These are phyloP conservation scores for Wickerhamiella siamensis DNA, from an alignment of 805 yeast genomes.

Conservation along the genomic window DNA sequence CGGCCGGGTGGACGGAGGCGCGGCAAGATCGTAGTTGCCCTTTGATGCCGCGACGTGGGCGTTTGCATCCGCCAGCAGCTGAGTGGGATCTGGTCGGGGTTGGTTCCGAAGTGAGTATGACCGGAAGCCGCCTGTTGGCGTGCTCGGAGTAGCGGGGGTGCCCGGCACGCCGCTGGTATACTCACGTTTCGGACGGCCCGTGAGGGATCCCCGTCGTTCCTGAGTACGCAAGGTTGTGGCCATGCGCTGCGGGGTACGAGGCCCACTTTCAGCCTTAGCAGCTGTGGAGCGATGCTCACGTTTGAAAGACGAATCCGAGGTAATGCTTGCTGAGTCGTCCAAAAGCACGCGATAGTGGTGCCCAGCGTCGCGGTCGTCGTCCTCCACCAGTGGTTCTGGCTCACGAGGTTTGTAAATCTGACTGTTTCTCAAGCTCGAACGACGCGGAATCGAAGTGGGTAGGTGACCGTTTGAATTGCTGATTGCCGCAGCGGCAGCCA, in stretches of 20 bases:
- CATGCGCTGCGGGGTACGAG: slow-evolving; percentile 2
- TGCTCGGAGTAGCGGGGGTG: slow-evolving; percentile 4
- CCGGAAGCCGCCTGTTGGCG: slow-evolving; percentile 10
- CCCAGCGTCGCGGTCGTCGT: background rate
- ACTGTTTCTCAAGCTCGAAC: background rate
- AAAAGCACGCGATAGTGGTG: slow-evolving; percentile 10
- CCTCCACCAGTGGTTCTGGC: background rate
- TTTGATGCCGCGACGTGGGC: background rate
- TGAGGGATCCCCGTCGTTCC: background rate
- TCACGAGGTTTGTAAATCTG: background rate
- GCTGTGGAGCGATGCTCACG: slow-evolving; percentile 7
- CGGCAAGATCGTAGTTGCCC: too few species aligned
- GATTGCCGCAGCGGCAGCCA: background rate
- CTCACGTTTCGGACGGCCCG: background rate
- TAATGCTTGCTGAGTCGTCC: slow-evolving; percentile 13
- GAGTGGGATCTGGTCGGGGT: slow-evolving; percentile 12
- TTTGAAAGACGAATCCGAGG: slow-evolving; percentile 15
- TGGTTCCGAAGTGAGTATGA: slow-evolving; percentile 11
- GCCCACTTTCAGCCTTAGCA: background rate
- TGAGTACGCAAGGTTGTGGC: slow-evolving; percentile 2
- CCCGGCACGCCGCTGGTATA: background rate
- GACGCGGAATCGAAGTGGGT: background rate
- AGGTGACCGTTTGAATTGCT: background rate
- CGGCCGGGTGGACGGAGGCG: background rate
- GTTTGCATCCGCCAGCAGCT: slow-evolving; percentile 5